Percentiles rank a stretch among this genome's conserved stretches.
These are phyloP conservation scores for Leucocoprinus sp. DNA, from an alignment of 768 basidiomycete genomes.

Conservation along the genomic window DNA sequence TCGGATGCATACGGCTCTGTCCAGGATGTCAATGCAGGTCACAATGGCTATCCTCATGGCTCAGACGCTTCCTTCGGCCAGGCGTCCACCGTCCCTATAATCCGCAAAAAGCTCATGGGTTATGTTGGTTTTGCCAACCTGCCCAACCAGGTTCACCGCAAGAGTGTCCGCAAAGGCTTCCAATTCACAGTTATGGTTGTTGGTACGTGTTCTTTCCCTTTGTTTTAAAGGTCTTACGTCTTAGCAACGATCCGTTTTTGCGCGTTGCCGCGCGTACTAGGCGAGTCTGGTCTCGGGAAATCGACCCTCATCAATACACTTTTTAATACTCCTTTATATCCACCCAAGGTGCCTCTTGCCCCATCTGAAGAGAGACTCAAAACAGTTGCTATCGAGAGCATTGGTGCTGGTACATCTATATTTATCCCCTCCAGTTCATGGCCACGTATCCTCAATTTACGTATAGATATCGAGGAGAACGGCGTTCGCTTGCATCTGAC, in stretches of 20 bases:
- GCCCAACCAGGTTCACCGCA: constrained; percentile 98
- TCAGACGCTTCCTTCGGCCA: constrained; percentile 53
- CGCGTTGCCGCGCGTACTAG: constrained; percentile 32
- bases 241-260: constrained; percentile 14
- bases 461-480: constrained; percentile 94
- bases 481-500: constrained; percentile 94
- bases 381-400: constrained; percentile 97
- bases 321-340: constrained; percentile 95
- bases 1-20: constrained; percentile 67
- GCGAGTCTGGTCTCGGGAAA: constrained; percentile 98
- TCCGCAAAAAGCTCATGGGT: constrained; percentile 90
- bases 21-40: constrained; percentile 41
- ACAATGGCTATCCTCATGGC: constrained; percentile 55
- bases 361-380: constrained; percentile 83
- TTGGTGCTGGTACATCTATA: constrained; percentile 77
- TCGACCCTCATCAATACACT: constrained; percentile 98
- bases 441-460: constrained; percentile 21
- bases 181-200: constrained; percentile 99
- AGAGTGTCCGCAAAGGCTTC: constrained; percentile 97
- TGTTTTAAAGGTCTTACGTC: constrained; percentile 18
- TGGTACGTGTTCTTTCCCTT: constrained; percentile 50
- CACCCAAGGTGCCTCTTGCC: constrained; percentile 74
- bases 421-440: constrained; percentile 17
- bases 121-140: constrained; percentile 97
- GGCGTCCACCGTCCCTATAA: constrained; percentile 36